A percentile compares a stretch with the other conserved stretches of the same genome.
Conservation (phyloP, 306 rosid species). For the Adenanthera pavonina region DNA sequence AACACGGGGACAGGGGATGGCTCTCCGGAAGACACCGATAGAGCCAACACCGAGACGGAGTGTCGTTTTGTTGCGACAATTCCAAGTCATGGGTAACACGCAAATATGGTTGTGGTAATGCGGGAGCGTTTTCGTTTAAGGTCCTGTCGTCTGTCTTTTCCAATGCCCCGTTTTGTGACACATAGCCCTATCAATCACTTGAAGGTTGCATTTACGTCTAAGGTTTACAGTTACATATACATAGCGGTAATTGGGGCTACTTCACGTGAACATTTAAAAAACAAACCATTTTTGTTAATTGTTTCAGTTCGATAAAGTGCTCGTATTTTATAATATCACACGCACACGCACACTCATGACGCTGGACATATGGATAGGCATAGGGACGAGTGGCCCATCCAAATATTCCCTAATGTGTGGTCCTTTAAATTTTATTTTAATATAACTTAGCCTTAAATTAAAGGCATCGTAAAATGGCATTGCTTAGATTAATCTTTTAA, state of each 20-base stretch:
- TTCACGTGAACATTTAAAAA: too few relatives aligned
- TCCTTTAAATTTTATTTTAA: too few relatives aligned
- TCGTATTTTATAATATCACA: neutral
- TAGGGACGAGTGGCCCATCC: neutral
- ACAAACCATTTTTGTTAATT: too few relatives aligned
- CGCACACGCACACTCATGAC: neutral
- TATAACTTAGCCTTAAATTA: too few relatives aligned
- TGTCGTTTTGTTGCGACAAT: conserved; percentile 38
- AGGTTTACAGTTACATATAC: neutral
- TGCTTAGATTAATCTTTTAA: too few relatives aligned
- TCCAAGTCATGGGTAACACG: conserved; percentile 37
- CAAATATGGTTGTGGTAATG: neutral
- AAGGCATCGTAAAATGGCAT: too few relatives aligned
- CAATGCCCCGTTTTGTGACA: neutral
- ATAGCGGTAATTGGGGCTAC: too few relatives aligned
- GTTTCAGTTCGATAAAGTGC: neutral
- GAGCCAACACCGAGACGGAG: conserved; percentile 41
- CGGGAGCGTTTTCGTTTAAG: neutral
- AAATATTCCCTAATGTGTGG: too few relatives aligned
- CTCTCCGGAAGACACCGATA: conserved; percentile 56
- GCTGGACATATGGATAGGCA: neutral
- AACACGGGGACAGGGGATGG: conserved; percentile 40
- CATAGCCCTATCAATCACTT: neutral
- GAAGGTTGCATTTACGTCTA: neutral
- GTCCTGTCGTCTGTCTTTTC: neutral